Evolutionary conservation across 768 basidiomycete genomes (phyloP).

Genomic region (Boletellus emodensis): DNA sequence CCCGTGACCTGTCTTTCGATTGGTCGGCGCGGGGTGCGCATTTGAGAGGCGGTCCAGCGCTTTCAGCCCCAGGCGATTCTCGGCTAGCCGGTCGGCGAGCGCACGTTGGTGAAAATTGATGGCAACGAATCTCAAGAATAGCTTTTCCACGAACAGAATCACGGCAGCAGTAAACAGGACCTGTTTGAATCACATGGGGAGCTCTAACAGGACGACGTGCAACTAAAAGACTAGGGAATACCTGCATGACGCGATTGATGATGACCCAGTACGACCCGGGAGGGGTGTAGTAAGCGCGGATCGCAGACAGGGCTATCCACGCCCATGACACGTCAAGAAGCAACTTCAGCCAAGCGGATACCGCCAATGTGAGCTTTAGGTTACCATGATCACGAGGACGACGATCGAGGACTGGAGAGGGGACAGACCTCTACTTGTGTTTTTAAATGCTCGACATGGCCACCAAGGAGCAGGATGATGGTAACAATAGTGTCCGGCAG

Average conservation of each 20-base stretch:
- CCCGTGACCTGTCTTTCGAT: constrained; percentile 37
- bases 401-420: background rate
- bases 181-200: constrained; percentile 22
- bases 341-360: constrained; percentile 69
- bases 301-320: constrained; percentile 70
- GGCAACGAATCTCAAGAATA: constrained; percentile 71
- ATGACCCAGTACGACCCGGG: constrained; percentile 63
- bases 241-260: constrained; percentile 71
- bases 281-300: constrained; percentile 54
- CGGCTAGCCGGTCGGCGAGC: constrained; percentile 65
- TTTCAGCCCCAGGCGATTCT: constrained; percentile 66
- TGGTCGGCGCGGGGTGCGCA: constrained; percentile 42
- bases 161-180: constrained; percentile 43
- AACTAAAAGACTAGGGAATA: constrained; percentile 21
- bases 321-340: constrained; percentile 63
- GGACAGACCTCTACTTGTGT: constrained; percentile 59
- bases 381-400: background rate
- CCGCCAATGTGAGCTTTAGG: constrained; percentile 58
- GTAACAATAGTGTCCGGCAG: constrained; percentile 55
- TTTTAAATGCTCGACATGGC: constrained; percentile 62
- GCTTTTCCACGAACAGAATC: constrained; percentile 49
- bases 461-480: constrained; percentile 51
- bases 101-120: constrained; percentile 79
- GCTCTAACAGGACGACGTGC: background rate
- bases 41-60: constrained; percentile 71